These are phyloP conservation scores for Chaetomium sp. DNA, from an alignment of 2,329 filamentous ascomycete genomes.

Conservation along the genomic window DNA sequence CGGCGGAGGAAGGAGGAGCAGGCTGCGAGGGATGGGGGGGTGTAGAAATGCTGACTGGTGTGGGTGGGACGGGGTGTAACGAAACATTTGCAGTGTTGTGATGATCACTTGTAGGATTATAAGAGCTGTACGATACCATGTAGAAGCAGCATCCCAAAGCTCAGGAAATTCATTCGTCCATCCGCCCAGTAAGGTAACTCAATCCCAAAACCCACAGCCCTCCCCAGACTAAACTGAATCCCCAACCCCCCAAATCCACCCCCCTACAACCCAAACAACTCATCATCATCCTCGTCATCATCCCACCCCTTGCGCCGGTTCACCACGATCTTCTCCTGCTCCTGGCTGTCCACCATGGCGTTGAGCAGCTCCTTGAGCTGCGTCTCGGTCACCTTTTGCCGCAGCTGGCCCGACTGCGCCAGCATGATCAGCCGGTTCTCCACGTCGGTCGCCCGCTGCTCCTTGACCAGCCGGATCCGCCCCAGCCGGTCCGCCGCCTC, in stretches of 20 bases:
- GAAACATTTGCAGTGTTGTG: neutral
- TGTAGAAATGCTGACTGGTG: slow-evolving; percentile 2
- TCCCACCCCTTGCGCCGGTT: slow-evolving; percentile 83
- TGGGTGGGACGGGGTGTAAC: neutral
- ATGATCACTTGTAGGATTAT: slow-evolving; percentile 13
- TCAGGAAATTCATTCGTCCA: neutral
- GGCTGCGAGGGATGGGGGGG: neutral
- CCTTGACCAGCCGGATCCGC: slow-evolving; percentile 94
- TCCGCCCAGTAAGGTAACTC: neutral
- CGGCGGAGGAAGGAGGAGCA: slow-evolving; percentile 57
- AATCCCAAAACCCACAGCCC: neutral
- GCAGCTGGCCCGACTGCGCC: slow-evolving; percentile 82
- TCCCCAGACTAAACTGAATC: neutral
- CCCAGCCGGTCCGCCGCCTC: slow-evolving; percentile 91
- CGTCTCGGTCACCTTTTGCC: slow-evolving; percentile 84
- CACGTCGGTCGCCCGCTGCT: slow-evolving; percentile 82
- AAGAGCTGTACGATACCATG: slow-evolving; percentile 20
- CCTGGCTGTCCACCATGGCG: slow-evolving; percentile 77
- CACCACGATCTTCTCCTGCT: slow-evolving; percentile 85
- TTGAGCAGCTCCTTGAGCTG: slow-evolving; percentile 91
- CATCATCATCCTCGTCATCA: slow-evolving; percentile 82
- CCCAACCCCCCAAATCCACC: neutral
- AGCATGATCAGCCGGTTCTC: slow-evolving; percentile 93
- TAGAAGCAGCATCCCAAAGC: neutral
- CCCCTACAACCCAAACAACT: slow-evolving; percentile 61